These are phyloP conservation scores for Penicillium paneum DNA, from an alignment of 2,329 filamentous ascomycete genomes.

Conservation along the genomic window DNA sequence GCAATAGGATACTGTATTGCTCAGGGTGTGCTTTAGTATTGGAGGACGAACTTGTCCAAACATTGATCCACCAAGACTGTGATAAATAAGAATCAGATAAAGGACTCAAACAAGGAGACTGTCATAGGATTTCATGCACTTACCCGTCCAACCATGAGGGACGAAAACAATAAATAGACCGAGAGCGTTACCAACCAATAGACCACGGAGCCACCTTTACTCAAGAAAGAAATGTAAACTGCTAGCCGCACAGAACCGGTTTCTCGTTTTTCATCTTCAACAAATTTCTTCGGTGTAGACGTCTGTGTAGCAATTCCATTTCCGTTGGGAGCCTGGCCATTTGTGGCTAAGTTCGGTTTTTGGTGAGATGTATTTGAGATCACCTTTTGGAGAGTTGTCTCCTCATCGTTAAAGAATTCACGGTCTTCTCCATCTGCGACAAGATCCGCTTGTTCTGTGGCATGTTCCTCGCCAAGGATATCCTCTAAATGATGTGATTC, in stretches of 20 bases:
- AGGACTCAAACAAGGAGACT: neutral
- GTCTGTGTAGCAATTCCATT: slow-evolving; percentile 22
- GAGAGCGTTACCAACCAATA: slow-evolving; percentile 58
- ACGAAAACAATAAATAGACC: slow-evolving; percentile 56
- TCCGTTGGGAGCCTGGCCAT: slow-evolving; percentile 11
- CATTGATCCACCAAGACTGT: slow-evolving; percentile 47
- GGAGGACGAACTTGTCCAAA: slow-evolving; percentile 43
- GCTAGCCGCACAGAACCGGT: slow-evolving; percentile 64
- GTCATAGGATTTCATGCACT: slow-evolving; percentile 20
- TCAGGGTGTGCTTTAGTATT: slow-evolving; percentile 15
- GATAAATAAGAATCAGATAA: slow-evolving; percentile 1
- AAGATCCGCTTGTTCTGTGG: slow-evolving; percentile 44
- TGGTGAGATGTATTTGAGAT: slow-evolving; percentile 20
- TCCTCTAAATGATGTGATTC: slow-evolving; percentile 41
- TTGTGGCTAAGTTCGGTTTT: slow-evolving; percentile 4
- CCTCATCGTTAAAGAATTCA: slow-evolving; percentile 12
- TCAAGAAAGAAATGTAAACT: slow-evolving; percentile 67
- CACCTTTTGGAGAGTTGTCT: slow-evolving; percentile 22
- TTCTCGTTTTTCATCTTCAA: slow-evolving; percentile 71
- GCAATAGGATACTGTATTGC: slow-evolving; percentile 14
- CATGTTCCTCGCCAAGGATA: slow-evolving; percentile 39
- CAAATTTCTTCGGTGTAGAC: slow-evolving; percentile 61
- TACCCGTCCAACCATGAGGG: slow-evolving; percentile 52
- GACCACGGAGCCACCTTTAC: slow-evolving; percentile 60
- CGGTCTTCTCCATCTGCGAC: slow-evolving; percentile 6